Evolutionary conservation across 805 yeast genomes (phyloP).

Genomic region (Lachancea cidri): DNA sequence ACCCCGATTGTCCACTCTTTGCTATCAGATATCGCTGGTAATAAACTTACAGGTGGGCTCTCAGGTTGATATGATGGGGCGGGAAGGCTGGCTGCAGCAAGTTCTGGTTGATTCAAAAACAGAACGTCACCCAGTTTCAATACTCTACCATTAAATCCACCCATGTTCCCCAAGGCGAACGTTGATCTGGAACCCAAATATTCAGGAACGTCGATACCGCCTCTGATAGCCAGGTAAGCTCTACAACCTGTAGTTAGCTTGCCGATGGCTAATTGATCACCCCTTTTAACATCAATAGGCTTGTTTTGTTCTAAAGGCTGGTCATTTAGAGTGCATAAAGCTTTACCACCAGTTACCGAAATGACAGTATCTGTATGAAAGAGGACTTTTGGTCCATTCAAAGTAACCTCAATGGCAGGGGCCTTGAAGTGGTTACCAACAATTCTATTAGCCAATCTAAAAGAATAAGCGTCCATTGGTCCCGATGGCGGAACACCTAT

Average conservation of each 20-base stretch:
- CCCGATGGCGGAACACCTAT: slow-evolving; percentile 97
- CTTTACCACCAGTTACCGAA: slow-evolving; percentile 84
- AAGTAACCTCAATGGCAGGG: slow-evolving; percentile 87
- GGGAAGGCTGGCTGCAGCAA: slow-evolving; percentile 65
- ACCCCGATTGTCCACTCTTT: slow-evolving; percentile 81
- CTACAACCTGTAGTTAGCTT: slow-evolving; percentile 81
- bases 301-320: slow-evolving; percentile 54
- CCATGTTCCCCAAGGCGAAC: slow-evolving; percentile 86
- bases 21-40: slow-evolving; percentile 24
- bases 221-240: slow-evolving; percentile 82
- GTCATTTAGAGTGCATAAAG: slow-evolving; percentile 63
- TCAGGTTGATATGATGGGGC: slow-evolving; percentile 63
- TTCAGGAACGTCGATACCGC: slow-evolving; percentile 91
- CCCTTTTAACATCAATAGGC: slow-evolving; percentile 66
- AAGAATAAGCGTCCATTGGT: slow-evolving; percentile 93
- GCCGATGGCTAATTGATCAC: slow-evolving; percentile 77
- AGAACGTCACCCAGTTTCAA: slow-evolving; percentile 89
- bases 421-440: slow-evolving; percentile 82
- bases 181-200: slow-evolving; percentile 96
- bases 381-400: slow-evolving; percentile 77
- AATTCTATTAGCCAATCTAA: slow-evolving; percentile 81
- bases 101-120: slow-evolving; percentile 73
- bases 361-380: slow-evolving; percentile 79
- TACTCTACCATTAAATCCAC: slow-evolving; percentile 92
- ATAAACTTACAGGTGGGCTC: slow-evolving; percentile 45